A percentile compares a stretch with the other conserved stretches of the same genome.
These are phyloP conservation scores for Ceratobasidium theobromae DNA, from an alignment of 1,284 basidiomycete genomes.

Conservation along the genomic window DNA sequence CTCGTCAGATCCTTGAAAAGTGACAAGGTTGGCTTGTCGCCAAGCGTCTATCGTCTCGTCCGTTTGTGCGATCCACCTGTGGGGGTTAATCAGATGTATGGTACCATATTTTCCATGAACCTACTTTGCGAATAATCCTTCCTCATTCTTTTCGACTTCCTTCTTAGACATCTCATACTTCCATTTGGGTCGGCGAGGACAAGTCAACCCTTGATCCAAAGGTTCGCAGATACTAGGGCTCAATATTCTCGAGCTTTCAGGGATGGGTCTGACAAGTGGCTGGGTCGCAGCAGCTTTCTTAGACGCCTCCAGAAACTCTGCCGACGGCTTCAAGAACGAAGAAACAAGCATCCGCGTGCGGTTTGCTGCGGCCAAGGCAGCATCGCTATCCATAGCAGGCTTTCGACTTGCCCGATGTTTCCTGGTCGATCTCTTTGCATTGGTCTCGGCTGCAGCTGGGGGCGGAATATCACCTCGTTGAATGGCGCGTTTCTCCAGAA, in stretches of 20 bases:
- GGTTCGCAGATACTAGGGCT: slow-evolving; percentile 34
- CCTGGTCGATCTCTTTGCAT: neutral
- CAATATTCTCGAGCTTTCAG: slow-evolving; percentile 46
- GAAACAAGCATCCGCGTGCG: slow-evolving; percentile 56
- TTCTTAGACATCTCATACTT: slow-evolving; percentile 77
- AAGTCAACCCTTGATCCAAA: slow-evolving; percentile 45
- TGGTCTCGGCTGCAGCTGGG: slow-evolving; percentile 43
- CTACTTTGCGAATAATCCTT: slow-evolving; percentile 73
- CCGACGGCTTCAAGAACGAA: slow-evolving; percentile 65
- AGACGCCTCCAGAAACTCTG: slow-evolving; percentile 63
- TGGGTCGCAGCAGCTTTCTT: slow-evolving; percentile 57
- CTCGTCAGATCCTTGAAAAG: neutral
- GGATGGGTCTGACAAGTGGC: slow-evolving; percentile 62
- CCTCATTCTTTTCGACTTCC: slow-evolving; percentile 85
- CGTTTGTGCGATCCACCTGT: slow-evolving; percentile 54
- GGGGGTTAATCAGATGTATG: neutral
- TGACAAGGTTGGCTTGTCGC: slow-evolving; percentile 44
- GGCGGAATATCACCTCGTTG: slow-evolving; percentile 71
- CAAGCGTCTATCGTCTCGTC: slow-evolving; percentile 60
- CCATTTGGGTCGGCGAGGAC: slow-evolving; percentile 80
- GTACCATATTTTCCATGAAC: neutral
- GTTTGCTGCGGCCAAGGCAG: slow-evolving; percentile 2
- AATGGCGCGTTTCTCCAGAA: slow-evolving; percentile 73
- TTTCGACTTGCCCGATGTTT: slow-evolving; percentile 30
- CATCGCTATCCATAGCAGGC: slow-evolving; percentile 19